Conservation (phyloP, 768 basidiomycete species). For the Arthromyces matolae region DNA sequence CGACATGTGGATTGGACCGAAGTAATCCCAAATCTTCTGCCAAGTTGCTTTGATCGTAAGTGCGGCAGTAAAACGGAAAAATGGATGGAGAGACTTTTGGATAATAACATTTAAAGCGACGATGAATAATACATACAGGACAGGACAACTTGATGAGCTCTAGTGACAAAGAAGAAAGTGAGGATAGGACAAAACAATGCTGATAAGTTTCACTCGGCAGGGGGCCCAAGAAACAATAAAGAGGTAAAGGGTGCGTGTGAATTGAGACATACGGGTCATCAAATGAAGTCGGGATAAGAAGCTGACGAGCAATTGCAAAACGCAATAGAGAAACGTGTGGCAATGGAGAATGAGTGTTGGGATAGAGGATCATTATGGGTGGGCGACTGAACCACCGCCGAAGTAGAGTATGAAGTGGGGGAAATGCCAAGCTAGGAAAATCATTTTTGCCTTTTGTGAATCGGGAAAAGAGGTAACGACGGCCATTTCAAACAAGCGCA, state of each 20-base stretch:
- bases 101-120: conserved; percentile 4
- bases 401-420: conserved; percentile 8
- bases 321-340: not conserved
- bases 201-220: conserved; percentile 5
- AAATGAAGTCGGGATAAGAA: conserved; percentile 10
- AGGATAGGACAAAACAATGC: conserved; percentile 6
- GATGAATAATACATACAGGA: conserved; percentile 10
- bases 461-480: conserved; percentile 1
- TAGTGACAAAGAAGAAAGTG: conserved; percentile 13
- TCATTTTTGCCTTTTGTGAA: not conserved
- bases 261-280: conserved; percentile 10
- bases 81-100: too few relatives aligned
- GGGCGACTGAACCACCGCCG: conserved; percentile 7
- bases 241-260: conserved; percentile 2
- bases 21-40: too few relatives aligned
- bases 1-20: too few relatives aligned
- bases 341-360: conserved; percentile 6
- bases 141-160: not conserved
- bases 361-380: conserved; percentile 8
- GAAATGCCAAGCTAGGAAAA: conserved; percentile 7
- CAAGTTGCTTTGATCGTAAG: too few relatives aligned
- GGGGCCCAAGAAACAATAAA: conserved; percentile 6
- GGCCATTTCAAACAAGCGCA: conserved; percentile 51
- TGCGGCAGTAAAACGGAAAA: not conserved
- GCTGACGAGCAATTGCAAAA: conserved; percentile 4